phyloP scores from a whole-genome alignment of 176 grass and related monocot species.

The Bolboschoenus planiculmis region DNA sequence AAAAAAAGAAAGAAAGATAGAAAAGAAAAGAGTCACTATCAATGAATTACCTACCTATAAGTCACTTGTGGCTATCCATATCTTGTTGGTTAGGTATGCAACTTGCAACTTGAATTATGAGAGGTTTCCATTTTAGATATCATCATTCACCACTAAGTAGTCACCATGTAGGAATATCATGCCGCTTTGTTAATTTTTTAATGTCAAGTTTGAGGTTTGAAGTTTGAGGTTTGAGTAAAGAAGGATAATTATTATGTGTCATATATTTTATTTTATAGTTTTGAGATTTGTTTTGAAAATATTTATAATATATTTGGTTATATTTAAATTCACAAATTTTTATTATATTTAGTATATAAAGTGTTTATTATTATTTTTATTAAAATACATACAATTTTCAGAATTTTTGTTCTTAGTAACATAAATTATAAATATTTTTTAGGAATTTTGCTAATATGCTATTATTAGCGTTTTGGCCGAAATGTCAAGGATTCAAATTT shows the following conservation, averaged over 20 bases:
- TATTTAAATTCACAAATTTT: too few relatives aligned
- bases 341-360: not conserved
- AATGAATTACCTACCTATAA: conserved; percentile 31
- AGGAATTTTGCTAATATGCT: too few relatives aligned
- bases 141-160: too few relatives aligned
- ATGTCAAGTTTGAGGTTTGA: not conserved
- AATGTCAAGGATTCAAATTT: too few relatives aligned
- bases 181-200: not conserved
- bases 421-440: too few relatives aligned
- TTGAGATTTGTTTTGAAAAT: too few relatives aligned
- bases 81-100: conserved; percentile 13
- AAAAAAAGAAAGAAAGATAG: not conserved
- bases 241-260: not conserved
- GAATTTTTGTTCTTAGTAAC: too few relatives aligned
- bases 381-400: not conserved
- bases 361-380: not conserved
- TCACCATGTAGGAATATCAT: not conserved
- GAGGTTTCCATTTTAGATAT: not conserved
- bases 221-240: not conserved
- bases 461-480: too few relatives aligned
- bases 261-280: too few relatives aligned
- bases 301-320: too few relatives aligned
- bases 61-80: conserved; percentile 19
- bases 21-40: conserved; percentile 28
- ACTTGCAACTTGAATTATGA: not conserved